Conservation (phyloP, 345 rosid species). For the Erodium maritimum region DNA sequence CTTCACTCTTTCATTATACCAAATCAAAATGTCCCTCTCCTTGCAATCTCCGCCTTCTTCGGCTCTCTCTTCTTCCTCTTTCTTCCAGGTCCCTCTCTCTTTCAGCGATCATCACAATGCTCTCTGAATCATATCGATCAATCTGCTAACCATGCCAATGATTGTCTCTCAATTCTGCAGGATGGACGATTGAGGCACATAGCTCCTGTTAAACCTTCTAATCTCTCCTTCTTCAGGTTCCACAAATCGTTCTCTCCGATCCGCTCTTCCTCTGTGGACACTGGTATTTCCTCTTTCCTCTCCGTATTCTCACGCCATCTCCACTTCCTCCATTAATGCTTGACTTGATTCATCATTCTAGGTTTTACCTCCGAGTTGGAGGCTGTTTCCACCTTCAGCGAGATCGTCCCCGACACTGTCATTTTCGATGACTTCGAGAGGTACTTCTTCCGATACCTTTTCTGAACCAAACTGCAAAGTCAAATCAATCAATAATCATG, state of each 20-base stretch:
- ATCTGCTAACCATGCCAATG: neutral
- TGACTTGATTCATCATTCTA: conserved; percentile 2
- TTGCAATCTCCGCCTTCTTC: conserved; percentile 73
- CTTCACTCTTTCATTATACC: neutral
- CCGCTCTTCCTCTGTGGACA: conserved; percentile 48
- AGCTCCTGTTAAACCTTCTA: conserved; percentile 24
- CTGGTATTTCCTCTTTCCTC: conserved; percentile 23
- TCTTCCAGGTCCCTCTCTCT: conserved; percentile 20
- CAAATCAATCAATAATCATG: too few species aligned
- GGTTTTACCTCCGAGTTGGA: conserved; percentile 60
- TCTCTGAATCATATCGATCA: neutral
- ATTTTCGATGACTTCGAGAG: conserved; percentile 87
- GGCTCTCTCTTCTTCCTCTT: conserved; percentile 34
- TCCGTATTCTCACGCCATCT: neutral
- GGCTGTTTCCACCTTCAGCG: conserved; percentile 77
- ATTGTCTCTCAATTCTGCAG: conserved; percentile 10
- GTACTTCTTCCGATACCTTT: conserved; percentile 16
- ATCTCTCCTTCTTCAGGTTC: conserved; percentile 31
- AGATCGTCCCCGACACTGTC: conserved; percentile 89
- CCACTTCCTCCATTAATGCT: neutral
- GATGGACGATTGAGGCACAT: conserved; percentile 29
- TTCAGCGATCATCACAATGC: neutral
- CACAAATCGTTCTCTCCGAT: conserved; percentile 35
- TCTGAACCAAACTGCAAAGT: too few species aligned
- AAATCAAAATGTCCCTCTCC: conserved; percentile 44